A percentile compares a stretch with the other conserved stretches of the same genome.
Conservation (phyloP, 208 protist genomes). For the Herpetomonas samuelpessoai region DNA sequence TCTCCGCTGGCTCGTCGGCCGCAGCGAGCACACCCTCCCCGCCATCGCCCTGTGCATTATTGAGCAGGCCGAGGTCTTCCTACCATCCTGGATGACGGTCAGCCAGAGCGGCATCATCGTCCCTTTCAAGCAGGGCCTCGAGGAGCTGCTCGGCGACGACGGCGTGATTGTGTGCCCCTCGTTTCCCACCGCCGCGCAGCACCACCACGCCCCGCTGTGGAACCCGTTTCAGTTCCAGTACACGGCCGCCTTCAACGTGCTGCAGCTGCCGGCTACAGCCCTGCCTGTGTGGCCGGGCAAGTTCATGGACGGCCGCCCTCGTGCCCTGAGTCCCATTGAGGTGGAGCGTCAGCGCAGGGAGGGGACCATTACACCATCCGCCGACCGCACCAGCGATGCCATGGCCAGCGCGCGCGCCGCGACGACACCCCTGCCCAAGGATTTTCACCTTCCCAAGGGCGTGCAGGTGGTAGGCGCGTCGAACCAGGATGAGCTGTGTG, state of each 20-base stretch:
- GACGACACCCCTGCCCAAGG: conserved; percentile 20
- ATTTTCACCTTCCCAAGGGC: conserved; percentile 79
- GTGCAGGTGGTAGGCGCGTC: conserved; percentile 73
- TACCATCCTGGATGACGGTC: conserved; percentile 43
- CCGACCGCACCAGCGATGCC: background rate
- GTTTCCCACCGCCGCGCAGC: conserved; percentile 65
- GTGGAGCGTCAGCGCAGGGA: conserved; percentile 1
- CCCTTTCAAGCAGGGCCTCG: conserved; percentile 62
- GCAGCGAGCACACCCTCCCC: conserved; percentile 70
- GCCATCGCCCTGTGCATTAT: conserved; percentile 70
- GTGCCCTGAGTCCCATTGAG: conserved; percentile 9
- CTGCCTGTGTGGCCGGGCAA: conserved; percentile 67
- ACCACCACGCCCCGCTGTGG: conserved; percentile 67
- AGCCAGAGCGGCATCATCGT: conserved; percentile 20
- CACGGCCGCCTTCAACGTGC: conserved; percentile 84
- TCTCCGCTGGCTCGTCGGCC: conserved; percentile 53
- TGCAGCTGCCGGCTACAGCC: conserved; percentile 74
- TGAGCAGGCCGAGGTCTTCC: conserved; percentile 39
- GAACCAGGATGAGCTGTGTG: conserved; percentile 63
- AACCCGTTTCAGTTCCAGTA: conserved; percentile 85
- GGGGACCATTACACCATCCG: background rate
- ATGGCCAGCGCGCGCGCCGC: background rate
- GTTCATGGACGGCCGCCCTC: conserved; percentile 3
- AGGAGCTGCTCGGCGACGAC: conserved; percentile 62
- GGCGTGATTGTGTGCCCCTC: conserved; percentile 70